Base-by-base conservation (phyloP, 208 protist genomes). In the Lotmaria passim region DNA sequence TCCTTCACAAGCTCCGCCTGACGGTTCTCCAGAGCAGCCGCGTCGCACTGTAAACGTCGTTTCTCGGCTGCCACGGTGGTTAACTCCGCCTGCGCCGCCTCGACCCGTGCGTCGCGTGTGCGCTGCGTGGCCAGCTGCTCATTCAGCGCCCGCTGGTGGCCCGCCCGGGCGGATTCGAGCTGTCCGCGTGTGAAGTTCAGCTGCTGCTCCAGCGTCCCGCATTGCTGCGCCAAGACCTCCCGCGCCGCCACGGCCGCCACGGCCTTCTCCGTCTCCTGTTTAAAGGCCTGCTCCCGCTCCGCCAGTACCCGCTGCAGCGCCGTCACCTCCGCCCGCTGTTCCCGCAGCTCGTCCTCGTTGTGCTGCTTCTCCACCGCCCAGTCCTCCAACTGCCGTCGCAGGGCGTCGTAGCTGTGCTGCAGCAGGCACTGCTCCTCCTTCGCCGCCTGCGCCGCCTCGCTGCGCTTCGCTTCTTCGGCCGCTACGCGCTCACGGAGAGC, bases 311-410 rank as follows among this genome's bases (percentile, higher is more conserved):
- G 66, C 57, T 92, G 78, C 59, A 89, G 55, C 8, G 82, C 78
- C 2, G 75, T 64, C 23, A 89, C 41, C 65, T 92, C 89, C 26
- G 78, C 81, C 0, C 78, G 79, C 31, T 89, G 75, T 67, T 93
- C 85, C 4, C 86, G 86, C 57, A 86, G 63, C 75, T 91, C 86
- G 19, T 81, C 86, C 60, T 90, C 89, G 65, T 39, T 59, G 69
- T 86, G 73, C 31, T 73, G 68, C 50, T 74, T 43, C 61, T 85
- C 80, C 56, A 71, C 71, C 2, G 50, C 31, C 7, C 69, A 63
- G 43, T 93, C 85, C 21, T 85, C 58, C 19, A 93, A 63, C 38
- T 76, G 81, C 4, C 75, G 76, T 52, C 74, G 43, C 7, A 81
- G 59, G 21, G 75, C 75, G 51, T 87, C 80, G 48, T 76, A 59